These are phyloP conservation scores for Thuidium tamariscinum DNA, from an alignment of 225 moss, liverwort and hornwort genomes.

Conservation along the genomic window DNA sequence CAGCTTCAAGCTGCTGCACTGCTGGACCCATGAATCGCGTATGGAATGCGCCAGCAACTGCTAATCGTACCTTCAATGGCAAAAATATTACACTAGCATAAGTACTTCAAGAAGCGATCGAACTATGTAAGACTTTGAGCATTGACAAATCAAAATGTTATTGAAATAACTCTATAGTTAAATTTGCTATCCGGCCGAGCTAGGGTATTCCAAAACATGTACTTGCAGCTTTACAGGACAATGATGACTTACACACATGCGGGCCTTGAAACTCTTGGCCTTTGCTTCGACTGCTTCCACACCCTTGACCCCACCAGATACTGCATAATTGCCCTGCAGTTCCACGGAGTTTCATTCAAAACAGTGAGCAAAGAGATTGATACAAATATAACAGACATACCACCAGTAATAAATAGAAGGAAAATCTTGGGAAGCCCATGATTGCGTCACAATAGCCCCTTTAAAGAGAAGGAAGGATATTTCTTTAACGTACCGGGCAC, in stretches of 20 bases:
- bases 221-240: neutral
- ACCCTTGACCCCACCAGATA: conserved; percentile 95
- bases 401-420: neutral
- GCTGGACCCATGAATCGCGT: conserved; percentile 97
- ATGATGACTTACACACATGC: conserved; percentile 71
- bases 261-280: conserved; percentile 95
- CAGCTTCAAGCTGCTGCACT: conserved; percentile 77
- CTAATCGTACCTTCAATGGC: conserved; percentile 58
- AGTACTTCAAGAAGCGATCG: neutral
- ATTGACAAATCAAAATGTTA: neutral
- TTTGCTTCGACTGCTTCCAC: conserved; percentile 88
- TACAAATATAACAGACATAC: neutral
- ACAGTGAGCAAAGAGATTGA: neutral
- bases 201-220: neutral
- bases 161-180: neutral
- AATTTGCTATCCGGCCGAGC: neutral
- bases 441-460: neutral
- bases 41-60: conserved; percentile 97
- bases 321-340: conserved; percentile 88
- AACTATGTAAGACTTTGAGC: neutral
- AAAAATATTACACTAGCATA: neutral
- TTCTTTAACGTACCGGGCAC: conserved; percentile 46
- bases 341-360: neutral
- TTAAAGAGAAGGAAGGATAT: neutral
- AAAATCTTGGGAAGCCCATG: neutral